These are phyloP conservation scores for Lodderomyces pseudojiufengensis DNA, from an alignment of 1,139 yeast species.

Conservation along the genomic window DNA sequence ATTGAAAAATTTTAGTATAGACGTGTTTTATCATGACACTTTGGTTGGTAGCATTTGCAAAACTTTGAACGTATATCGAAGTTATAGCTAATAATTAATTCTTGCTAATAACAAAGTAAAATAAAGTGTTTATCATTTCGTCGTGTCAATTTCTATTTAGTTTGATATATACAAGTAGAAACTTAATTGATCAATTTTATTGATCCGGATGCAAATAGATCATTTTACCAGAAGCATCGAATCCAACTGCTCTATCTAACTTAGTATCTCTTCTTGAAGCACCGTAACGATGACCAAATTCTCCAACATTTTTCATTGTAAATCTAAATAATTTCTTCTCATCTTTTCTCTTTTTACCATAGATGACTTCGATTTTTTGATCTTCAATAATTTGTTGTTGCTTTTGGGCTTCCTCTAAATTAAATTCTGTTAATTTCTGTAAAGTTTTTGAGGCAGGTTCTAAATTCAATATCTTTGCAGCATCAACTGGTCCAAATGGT, in stretches of 20 bases:
- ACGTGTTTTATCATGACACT: too few species aligned
- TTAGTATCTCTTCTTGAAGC: slow-evolving; percentile 84
- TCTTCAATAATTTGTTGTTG: slow-evolving; percentile 17
- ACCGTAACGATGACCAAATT: slow-evolving; percentile 90
- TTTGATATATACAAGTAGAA: too few species aligned
- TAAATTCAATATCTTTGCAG: slow-evolving; percentile 78
- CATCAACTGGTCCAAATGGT: slow-evolving; percentile 96
- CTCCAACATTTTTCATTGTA: slow-evolving; percentile 72
- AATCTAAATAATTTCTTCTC: slow-evolving; percentile 70
- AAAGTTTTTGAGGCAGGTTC: slow-evolving; percentile 83
- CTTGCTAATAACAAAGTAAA: too few species aligned
- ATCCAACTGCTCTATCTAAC: slow-evolving; percentile 78
- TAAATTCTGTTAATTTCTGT: slow-evolving; percentile 58
- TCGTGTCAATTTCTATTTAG: too few species aligned
- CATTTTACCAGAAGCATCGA: slow-evolving; percentile 67
- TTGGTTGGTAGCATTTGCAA: too few species aligned
- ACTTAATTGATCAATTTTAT: too few species aligned
- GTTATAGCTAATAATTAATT: too few species aligned
- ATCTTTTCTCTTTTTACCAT: slow-evolving; percentile 50
- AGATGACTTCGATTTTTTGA: slow-evolving; percentile 31
- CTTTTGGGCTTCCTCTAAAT: slow-evolving; percentile 32
- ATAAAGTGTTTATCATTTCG: too few species aligned
- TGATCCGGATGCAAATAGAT: slow-evolving; percentile 24
- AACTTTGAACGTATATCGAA: too few species aligned
- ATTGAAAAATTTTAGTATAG: too few species aligned